phyloP scores from a whole-genome alignment of 2,329 filamentous ascomycete species.

The Fusarium multiceps region DNA sequence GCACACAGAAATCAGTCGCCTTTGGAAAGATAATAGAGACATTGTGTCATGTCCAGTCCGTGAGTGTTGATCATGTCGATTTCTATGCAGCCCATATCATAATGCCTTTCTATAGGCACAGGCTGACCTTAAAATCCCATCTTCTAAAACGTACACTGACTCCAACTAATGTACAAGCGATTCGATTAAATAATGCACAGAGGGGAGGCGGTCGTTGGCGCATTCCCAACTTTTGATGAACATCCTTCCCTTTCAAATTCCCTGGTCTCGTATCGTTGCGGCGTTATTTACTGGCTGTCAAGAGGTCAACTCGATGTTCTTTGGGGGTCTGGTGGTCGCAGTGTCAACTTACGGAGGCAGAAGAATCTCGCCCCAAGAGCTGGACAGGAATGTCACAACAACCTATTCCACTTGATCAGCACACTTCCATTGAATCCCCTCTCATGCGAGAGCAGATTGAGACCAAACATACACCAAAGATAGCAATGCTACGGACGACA shows the following conservation, averaged over 20 bases:
- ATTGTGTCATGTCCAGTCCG: slow-evolving; percentile 9
- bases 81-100: slow-evolving; percentile 37
- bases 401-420: slow-evolving; percentile 56
- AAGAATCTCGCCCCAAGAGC: slow-evolving; percentile 74
- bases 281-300: slow-evolving; percentile 43
- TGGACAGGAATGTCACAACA: slow-evolving; percentile 74
- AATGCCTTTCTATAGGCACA: slow-evolving; percentile 27
- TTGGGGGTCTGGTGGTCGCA: background rate
- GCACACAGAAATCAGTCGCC: background rate
- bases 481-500: slow-evolving; percentile 73
- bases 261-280: slow-evolving; percentile 17
- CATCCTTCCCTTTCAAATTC: background rate
- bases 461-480: slow-evolving; percentile 71
- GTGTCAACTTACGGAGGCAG: slow-evolving; percentile 67
- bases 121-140: slow-evolving; percentile 24
- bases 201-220: background rate
- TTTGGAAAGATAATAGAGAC: background rate
- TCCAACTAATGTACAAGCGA: slow-evolving; percentile 46
- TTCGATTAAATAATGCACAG: slow-evolving; percentile 34
- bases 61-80: slow-evolving; percentile 25
- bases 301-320: slow-evolving; percentile 17
- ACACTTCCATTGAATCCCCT: background rate
- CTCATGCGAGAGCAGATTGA: no score
- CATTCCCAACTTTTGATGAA: background rate
- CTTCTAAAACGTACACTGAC: slow-evolving; percentile 46